Evolutionary conservation across 192 early-diverging fungal species (phyloP), one percentile per base, ranked within the genome.

Genomic region (Gonapodya sp.): DNA sequence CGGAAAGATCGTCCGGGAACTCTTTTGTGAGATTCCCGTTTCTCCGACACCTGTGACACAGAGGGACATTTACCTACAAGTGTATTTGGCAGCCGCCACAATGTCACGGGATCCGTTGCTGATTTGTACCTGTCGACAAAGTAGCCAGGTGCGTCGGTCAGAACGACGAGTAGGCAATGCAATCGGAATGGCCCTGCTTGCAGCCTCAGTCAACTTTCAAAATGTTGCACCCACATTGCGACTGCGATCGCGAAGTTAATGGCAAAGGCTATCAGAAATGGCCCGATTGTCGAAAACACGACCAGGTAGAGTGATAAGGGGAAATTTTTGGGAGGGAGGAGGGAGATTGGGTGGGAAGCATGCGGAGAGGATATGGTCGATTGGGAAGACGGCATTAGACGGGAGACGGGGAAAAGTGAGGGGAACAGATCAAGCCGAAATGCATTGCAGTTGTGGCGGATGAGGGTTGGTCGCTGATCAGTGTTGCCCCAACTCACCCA

Each of bases 51-150:
- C 8, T 64, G 46, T 8, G 46, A 24, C 46, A 64, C 24, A 24
- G 46, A 64, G 24, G 46, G 8, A 24, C 8, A 64, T 24, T 8
- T 24, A 64, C 46, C 46, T 16, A 64, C 46, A 64, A 64, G 46
- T 64, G 46, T 64, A 64, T 64, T 64, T 16, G 46, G 46, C 46
- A 64, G 46, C 46, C 46, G 46, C 46, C 46, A 64, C 46, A 64
- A 8, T 16, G 46, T 64, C 8, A 64, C 46, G 24, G 46, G 46
- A 8, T 64, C 46, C 8, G 46, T 8, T 8, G 8, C 46, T 24
- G 46, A 8, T 8, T 64, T 64, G 24, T 64, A 64, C 46, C 46
- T 64, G 46, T 64, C 24, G 46, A 64, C 8, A 24, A 64, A 8
- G 46, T 64, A 64, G 46, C 46, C 24, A 16, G 24, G 24, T 24